A percentile compares a stretch with the other conserved stretches of the same genome.
Conservation (phyloP, 805 yeast genomes). For the Candida anglica region DNA sequence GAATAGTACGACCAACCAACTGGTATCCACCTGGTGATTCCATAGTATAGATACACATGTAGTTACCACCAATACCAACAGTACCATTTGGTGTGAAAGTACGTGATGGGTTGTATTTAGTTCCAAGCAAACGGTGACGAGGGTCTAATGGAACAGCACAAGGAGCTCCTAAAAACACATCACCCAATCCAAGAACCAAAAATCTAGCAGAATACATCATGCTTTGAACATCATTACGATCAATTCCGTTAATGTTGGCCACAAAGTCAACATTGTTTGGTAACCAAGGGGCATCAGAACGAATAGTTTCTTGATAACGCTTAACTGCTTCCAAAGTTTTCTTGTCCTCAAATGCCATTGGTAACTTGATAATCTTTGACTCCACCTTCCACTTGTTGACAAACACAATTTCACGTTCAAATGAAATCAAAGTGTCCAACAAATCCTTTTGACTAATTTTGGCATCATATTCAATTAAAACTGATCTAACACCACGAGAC, state of each 20-base stretch:
- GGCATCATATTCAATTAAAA: constrained; percentile 80
- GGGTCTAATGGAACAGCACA: constrained; percentile 99
- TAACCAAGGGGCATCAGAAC: constrained; percentile 94
- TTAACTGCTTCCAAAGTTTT: constrained; percentile 85
- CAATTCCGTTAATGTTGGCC: constrained; percentile 81
- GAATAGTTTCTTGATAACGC: constrained; percentile 89
- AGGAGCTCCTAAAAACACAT: constrained; percentile 96
- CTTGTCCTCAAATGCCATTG: constrained; percentile 95
- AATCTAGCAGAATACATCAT: constrained; percentile 87
- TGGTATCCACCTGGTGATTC: constrained; percentile 99
- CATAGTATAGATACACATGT: constrained; percentile 98
- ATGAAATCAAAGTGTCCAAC: constrained; percentile 61
- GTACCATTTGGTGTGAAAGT: constrained; percentile 95
- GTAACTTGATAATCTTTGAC: constrained; percentile 78
- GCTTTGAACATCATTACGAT: constrained; percentile 70
- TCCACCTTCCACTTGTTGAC: constrained; percentile 82
- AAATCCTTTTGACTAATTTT: constrained; percentile 58
- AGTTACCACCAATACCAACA: constrained; percentile 98
- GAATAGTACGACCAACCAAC: constrained; percentile 92
- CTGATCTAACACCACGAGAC: constrained; percentile 97
- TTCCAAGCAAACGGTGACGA: constrained; percentile 85
- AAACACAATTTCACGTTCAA: constrained; percentile 70
- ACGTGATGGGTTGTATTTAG: constrained; percentile 95
- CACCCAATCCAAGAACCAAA: constrained; percentile 93
- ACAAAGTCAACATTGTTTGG: constrained; percentile 97